Evolutionary conservation across 2,329 filamentous ascomycete species (phyloP).

Genomic region (Calonectria pseudoreteaudii): DNA sequence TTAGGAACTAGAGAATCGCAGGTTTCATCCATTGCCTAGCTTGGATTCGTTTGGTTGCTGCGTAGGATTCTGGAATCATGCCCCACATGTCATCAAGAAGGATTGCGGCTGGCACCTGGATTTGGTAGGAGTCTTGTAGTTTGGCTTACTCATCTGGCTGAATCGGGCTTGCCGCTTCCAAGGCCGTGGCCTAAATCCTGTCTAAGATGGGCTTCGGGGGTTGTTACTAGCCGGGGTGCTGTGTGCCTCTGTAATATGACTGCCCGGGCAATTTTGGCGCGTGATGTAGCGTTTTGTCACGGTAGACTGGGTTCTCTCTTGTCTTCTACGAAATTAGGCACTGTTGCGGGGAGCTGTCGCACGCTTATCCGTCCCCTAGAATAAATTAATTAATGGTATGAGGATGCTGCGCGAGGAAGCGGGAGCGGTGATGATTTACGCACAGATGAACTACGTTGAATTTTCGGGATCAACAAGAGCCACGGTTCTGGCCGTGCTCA

Average conservation of each 20-base stretch:
- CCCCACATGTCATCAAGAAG: constrained; percentile 22
- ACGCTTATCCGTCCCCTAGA: background rate
- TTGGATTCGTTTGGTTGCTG: background rate
- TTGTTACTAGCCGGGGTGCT: constrained; percentile 22
- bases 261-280: constrained; percentile 32
- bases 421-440: background rate
- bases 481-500: background rate
- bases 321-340: background rate
- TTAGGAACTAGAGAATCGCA: background rate
- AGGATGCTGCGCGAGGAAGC: background rate
- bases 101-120: constrained; percentile 25
- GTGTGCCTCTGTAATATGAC: constrained; percentile 36
- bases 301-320: background rate
- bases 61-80: constrained; percentile 13
- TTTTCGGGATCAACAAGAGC: background rate
- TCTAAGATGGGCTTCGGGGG: background rate
- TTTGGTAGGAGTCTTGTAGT: background rate
- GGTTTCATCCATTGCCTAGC: background rate
- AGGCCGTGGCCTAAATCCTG: constrained; percentile 8
- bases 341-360: background rate
- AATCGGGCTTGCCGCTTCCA: constrained; percentile 6
- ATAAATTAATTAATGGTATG: background rate
- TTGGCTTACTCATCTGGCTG: constrained; percentile 12
- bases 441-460: background rate
- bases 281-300: constrained; percentile 32